Conservation (phyloP, 1,284 basidiomycete genomes). For the Papiliotrema nemorosa region DNA sequence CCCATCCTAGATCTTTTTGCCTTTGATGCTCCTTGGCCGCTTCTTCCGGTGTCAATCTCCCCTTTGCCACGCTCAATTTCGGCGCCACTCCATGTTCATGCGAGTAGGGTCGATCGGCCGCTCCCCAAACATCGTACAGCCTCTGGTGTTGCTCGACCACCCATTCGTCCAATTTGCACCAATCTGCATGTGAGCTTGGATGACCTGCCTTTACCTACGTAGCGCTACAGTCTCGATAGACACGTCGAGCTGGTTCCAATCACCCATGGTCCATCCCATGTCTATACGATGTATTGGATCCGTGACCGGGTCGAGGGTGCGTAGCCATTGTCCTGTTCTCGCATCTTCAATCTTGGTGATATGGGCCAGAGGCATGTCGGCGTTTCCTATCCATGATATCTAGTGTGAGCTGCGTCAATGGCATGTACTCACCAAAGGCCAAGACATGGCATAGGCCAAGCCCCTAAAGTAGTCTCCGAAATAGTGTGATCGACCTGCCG, state of each 20-base stretch:
- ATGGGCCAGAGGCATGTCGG: slow-evolving; percentile 46
- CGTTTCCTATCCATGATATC: slow-evolving; percentile 48
- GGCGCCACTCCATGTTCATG: slow-evolving; percentile 38
- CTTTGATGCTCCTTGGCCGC: slow-evolving; percentile 41
- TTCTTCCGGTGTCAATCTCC: slow-evolving; percentile 32
- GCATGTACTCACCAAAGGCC: slow-evolving; percentile 47
- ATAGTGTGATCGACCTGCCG: slow-evolving; percentile 42
- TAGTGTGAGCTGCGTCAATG: slow-evolving; percentile 9
- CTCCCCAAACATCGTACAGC: slow-evolving; percentile 37
- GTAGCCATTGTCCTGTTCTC: slow-evolving; percentile 48
- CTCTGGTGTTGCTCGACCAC: slow-evolving; percentile 35
- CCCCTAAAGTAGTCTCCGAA: slow-evolving; percentile 50
- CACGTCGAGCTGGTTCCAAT: slow-evolving; percentile 50
- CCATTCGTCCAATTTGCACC: slow-evolving; percentile 48
- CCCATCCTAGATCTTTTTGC: slow-evolving; percentile 48
- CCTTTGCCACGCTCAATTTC: slow-evolving; percentile 31
- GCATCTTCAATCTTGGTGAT: slow-evolving; percentile 49
- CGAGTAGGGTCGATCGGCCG: slow-evolving; percentile 35
- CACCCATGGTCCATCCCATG: slow-evolving; percentile 51
- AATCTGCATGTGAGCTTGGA: slow-evolving; percentile 29
- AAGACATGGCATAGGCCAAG: slow-evolving; percentile 50
- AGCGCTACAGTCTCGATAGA: slow-evolving; percentile 43
- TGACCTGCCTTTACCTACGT: too few relatives aligned
- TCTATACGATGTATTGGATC: slow-evolving; percentile 47
- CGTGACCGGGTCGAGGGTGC: slow-evolving; percentile 41